Evolutionary conservation across 306 rosid species (phyloP), one percentile per base, ranked within the genome.

Genomic region (Pueraria montana): DNA sequence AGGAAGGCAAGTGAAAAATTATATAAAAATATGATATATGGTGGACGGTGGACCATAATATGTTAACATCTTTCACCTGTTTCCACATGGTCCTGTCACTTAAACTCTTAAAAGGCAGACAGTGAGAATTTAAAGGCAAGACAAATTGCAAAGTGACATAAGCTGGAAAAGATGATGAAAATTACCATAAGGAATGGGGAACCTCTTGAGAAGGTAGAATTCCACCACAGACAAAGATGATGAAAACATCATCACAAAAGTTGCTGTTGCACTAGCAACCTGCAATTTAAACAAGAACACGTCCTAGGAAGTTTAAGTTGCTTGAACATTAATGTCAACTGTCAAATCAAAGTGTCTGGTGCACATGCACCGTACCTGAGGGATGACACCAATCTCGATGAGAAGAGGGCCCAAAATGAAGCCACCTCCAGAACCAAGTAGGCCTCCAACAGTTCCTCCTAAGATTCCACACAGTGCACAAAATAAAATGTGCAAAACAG

Each of bases 221-320:
- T 95, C 97, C 72, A 95, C 97, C 50, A 95, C 97, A 2, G 97
- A 95, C 32, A 95, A 82, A 34, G 98, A 95, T 43, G 97, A 84
- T 2, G 98, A 95, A 76, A 91, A 95, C 91, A 89, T 87, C 98
- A 95, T 93, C 64, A 95, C 98, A 79, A 93, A 93, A 77, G 98
- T 93, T 26, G 98, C 95, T 45, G 98, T 93, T 43, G 97, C 94
- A 83, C 98, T 95, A 11, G 98, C 98, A 82, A 93, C 98, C 97
- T 94, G 84, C 66, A 76, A 81, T 11, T 21, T 5, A 42, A 73
- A 78, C 30, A n/a, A 52, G 12, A 32, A 16, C 36, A 63, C 30
- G 63, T 27, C 21, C 13, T 45, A 2, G 3, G 18, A 77, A 30
- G 79, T 85, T 85, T 72, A 52, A 71, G 13, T 52, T 68, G 40